These are phyloP conservation scores for Cokeromyces recurvatus DNA, from an alignment of 371 early-diverging fungal species.

Conservation along the genomic window DNA sequence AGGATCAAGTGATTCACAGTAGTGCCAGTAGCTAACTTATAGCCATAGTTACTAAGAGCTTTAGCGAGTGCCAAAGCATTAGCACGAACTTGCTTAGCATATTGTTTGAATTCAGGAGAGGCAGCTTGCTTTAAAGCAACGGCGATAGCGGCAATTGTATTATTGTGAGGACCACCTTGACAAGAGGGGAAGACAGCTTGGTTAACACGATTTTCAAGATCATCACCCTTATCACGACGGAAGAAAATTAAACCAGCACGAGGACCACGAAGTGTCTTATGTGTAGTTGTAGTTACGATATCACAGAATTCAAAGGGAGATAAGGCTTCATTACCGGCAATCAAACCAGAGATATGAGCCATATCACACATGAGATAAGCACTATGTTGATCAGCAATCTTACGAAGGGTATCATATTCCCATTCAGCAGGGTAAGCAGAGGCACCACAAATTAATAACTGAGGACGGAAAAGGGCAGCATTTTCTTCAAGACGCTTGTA, in stretches of 20 bases:
- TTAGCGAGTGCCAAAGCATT: conserved; percentile 86
- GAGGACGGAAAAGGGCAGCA: conserved; percentile 93
- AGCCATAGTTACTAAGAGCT: conserved; percentile 71
- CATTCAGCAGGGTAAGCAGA: conserved; percentile 97
- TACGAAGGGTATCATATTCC: conserved; percentile 94
- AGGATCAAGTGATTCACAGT: conserved; percentile 96
- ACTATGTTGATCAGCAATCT: conserved; percentile 87
- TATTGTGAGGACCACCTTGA: conserved; percentile 99
- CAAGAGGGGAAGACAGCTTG: conserved; percentile 97
- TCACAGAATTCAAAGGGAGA: conserved; percentile 97
- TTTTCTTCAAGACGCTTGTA: conserved; percentile 92
- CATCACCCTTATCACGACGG: conserved; percentile 82
- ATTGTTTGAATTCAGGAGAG: conserved; percentile 90
- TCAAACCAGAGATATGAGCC: conserved; percentile 96
- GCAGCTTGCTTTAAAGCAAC: conserved; percentile 96
- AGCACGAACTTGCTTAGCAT: conserved; percentile 88
- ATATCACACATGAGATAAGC: conserved; percentile 98
- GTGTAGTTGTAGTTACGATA: conserved; percentile 99
- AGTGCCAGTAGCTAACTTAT: conserved; percentile 88
- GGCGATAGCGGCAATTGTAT: conserved; percentile 98
- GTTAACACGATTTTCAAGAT: conserved; percentile 93
- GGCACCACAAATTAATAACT: conserved; percentile 97
- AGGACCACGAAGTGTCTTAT: conserved; percentile 99
- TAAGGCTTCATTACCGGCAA: conserved; percentile 85
- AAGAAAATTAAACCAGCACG: conserved; percentile 98